These are phyloP conservation scores for Peronospora destructor DNA, from an alignment of 352 stramenopile genomes.

Conservation along the genomic window DNA sequence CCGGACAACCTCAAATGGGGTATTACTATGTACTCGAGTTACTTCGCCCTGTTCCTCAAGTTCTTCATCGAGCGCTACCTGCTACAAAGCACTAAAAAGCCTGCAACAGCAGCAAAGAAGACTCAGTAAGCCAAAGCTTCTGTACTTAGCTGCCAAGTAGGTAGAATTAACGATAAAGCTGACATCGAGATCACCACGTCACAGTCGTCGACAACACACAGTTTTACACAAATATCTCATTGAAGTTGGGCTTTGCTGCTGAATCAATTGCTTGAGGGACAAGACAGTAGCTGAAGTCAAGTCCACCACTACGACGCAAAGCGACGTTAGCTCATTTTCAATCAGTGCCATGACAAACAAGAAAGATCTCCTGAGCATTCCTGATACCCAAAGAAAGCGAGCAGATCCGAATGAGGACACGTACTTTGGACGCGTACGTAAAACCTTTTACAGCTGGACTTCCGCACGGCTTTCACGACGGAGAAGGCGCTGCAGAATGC, in stretches of 20 bases:
- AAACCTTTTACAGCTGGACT: constrained; percentile 80
- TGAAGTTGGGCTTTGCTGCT: constrained; percentile 13
- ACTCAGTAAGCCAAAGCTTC: constrained; percentile 20
- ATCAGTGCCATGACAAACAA: constrained; percentile 11
- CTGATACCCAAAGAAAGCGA: constrained; percentile 48
- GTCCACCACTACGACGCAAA: not conserved
- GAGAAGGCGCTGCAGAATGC: constrained; percentile 43
- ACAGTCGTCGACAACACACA: constrained; percentile 11
- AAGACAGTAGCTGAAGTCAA: too few species aligned
- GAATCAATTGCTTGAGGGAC: too few species aligned
- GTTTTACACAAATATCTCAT: constrained; percentile 1
- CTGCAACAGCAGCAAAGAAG: constrained; percentile 31
- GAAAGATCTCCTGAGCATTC: constrained; percentile 14
- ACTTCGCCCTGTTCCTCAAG: constrained; percentile 90
- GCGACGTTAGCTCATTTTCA: not conserved
- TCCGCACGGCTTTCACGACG: constrained; percentile 67
- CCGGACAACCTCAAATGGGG: constrained; percentile 83
- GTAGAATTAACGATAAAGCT: constrained; percentile 15
- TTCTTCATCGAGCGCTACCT: constrained; percentile 89
- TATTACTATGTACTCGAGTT: constrained; percentile 92
- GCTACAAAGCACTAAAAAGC: constrained; percentile 40
- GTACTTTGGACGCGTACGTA: constrained; percentile 68
- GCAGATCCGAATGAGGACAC: constrained; percentile 68
- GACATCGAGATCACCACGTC: not conserved
- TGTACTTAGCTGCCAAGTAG: constrained; percentile 5